Evolutionary conservation across 2,329 filamentous ascomycete genomes (phyloP).

Genomic region (Fusarium sp.): DNA sequence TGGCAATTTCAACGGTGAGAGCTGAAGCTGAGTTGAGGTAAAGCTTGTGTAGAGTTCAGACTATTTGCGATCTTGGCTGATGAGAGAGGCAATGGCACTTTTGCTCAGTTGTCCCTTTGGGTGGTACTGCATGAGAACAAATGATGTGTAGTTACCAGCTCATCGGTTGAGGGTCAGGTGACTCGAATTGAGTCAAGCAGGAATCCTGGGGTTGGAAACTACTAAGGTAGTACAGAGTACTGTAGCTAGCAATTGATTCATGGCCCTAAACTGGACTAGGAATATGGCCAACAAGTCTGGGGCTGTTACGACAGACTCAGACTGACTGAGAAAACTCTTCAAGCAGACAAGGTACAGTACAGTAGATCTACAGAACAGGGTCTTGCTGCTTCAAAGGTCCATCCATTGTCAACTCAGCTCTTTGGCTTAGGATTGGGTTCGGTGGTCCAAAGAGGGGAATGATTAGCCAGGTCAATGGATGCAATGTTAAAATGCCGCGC

Average conservation of each 20-base stretch:
- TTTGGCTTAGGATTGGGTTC: constrained; percentile 5
- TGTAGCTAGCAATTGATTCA: neutral
- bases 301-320: neutral
- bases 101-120: neutral
- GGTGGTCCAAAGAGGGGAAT: constrained; percentile 26
- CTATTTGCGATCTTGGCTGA: neutral
- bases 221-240: neutral
- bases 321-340: constrained; percentile 12
- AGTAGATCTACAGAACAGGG: neutral
- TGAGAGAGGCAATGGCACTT: neutral
- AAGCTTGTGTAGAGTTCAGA: constrained; percentile 1
- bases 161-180: constrained; percentile 21
- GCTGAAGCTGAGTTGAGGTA: neutral
- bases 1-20: constrained; percentile 26
- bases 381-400: neutral
- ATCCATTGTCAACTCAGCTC: neutral
- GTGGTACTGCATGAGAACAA: constrained; percentile 1
- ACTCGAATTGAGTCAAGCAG: neutral
- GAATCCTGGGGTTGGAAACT: constrained; percentile 19
- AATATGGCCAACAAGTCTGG: neutral
- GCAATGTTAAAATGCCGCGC: constrained; percentile 24
- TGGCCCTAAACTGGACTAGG: constrained; percentile 9
- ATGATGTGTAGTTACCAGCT: constrained; percentile 3
- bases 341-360: neutral
- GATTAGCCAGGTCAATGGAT: neutral